Base-by-base conservation (phyloP, 2,329 filamentous ascomycete species). In the Fusarium buxicola region DNA sequence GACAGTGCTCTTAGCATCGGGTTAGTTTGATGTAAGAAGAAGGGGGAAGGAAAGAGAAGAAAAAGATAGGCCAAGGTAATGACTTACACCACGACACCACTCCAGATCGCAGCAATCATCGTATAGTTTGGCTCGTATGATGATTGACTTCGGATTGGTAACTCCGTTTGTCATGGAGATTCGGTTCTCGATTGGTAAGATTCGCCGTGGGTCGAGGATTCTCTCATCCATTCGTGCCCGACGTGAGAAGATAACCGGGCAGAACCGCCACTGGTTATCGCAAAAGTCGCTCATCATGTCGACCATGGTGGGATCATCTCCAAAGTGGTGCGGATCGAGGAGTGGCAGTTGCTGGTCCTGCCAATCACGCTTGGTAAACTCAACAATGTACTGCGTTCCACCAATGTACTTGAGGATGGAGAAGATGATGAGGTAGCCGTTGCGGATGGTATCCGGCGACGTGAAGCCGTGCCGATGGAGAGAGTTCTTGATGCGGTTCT, bases 401-500 rank as follows among this genome's bases (percentile, higher is more conserved):
- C 55, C 35, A 3, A 57, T 60, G 7, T 43, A 63, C 6, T 49
- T 51, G 1, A 66, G 44, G 21, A 66, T 63, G 3, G 63, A 66
- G n/a, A 66, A 63, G 3, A 63, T 51, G 11, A 30, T 49, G 2
- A 59, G 11, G 21, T 65, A 65, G 1, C 49, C 40, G 4, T 32
- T 31, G 9, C 43, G 32, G 25, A 60, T 60, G 4, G 49, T 55
- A n/a, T n/a, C n/a, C n/a, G n/a, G n/a, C n/a, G n/a, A n/a, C n/a
- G n/a, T n/a, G n/a, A n/a, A n/a, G n/a, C n/a, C n/a, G n/a, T n/a
- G n/a, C n/a, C n/a, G n/a, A n/a, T n/a, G n/a, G n/a, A n/a, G n/a
- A n/a, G n/a, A n/a, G n/a, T n/a, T n/a, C n/a, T n/a, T n/a, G n/a
- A 59, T 27, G 7, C 54, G 55, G 3, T 31, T 28, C 6, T 35